Base-by-base conservation (phyloP, 2,329 filamentous ascomycete genomes). In the Alternaria arbusti region DNA sequence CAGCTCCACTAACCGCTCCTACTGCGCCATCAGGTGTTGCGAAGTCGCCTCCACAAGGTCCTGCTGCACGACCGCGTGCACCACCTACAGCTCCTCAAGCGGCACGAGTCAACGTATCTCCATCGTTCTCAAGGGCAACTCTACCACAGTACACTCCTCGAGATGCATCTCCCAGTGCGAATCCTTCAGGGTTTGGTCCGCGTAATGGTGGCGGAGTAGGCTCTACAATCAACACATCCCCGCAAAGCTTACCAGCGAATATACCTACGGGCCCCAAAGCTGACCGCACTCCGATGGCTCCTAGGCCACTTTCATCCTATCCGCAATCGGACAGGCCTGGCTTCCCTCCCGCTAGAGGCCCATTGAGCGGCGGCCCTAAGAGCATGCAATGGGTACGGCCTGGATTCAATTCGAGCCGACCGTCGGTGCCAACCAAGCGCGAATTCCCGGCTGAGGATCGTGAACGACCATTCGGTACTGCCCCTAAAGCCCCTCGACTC, bases 381-480 rank as follows among this genome's bases (percentile, higher is more conserved):
- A 81, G 77, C 36, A 75, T 75, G 63, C 82, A 83, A 70, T 84
- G 81, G 81, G 78, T 81, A 25, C 74, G 81, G 25, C 82, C 82
- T 57, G 81, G 79, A 30, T 72, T 79, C 7, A 69, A 78, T 32
- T 70, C 78, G 4, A 67, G 72, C 60, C 72, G 76, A 30, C 51
- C 74, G 49, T 74, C 71, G 6, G 69, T 84, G 5, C 83, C 83
- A 12, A 79, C 79, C 0, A 85, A 85, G 67, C 77, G 84, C 28
- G 84, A 85, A 61, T 74, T 76, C 32, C 75, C 78, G 20, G 75
- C 73, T 10, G 82, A 84, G 30, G 83, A 85, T 57, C 83, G 79
- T 43, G 80, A 81, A 9, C 68, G 77, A 51, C 43, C 72, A 1
- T 76, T 78, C 52, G 76, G 75, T 26, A 73, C 67, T 22, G 67